Evolutionary conservation across 768 basidiomycete species (phyloP).

Genomic region (Pisolithus microcarpus): DNA sequence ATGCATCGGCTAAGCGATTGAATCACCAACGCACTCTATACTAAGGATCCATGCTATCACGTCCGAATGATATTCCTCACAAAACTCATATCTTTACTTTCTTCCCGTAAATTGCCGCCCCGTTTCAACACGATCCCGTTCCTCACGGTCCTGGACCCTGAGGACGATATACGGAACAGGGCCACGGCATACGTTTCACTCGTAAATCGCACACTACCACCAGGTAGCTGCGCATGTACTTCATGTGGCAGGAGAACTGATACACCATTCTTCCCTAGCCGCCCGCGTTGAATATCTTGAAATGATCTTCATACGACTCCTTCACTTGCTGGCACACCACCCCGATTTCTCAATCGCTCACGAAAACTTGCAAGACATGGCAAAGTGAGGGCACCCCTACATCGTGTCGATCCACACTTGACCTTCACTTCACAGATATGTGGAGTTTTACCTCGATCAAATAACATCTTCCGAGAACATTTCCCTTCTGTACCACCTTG

Average conservation of each 20-base stretch:
- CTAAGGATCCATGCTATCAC: constrained; percentile 80
- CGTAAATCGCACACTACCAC: constrained; percentile 39
- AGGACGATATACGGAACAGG: constrained; percentile 63
- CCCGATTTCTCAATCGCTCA: constrained; percentile 75
- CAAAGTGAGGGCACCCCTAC: constrained; percentile 50
- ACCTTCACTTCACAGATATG: constrained; percentile 50
- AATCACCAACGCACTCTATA: constrained; percentile 1
- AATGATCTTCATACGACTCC: constrained; percentile 73
- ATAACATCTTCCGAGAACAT: constrained; percentile 77
- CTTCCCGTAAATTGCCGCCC: constrained; percentile 54
- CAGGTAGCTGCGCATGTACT: constrained; percentile 28
- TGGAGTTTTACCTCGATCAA: constrained; percentile 80
- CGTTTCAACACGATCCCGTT: constrained; percentile 82
- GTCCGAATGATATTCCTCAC: constrained; percentile 73
- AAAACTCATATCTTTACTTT: constrained; percentile 64
- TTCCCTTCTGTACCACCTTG: constrained; percentile 74
- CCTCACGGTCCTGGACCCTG: constrained; percentile 87
- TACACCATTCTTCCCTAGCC: constrained; percentile 27
- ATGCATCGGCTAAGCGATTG: background rate
- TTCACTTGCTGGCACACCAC: constrained; percentile 88
- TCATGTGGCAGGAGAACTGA: background rate
- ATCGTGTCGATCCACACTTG: background rate
- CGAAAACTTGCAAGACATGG: constrained; percentile 69
- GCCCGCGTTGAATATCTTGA: constrained; percentile 66
- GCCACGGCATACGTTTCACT: constrained; percentile 50